Percentiles rank a stretch among this genome's conserved stretches.
These are phyloP conservation scores for Aspergillus sclerotiicarbonarius DNA, from an alignment of 495 filamentous ascomycete genomes.

Conservation along the genomic window DNA sequence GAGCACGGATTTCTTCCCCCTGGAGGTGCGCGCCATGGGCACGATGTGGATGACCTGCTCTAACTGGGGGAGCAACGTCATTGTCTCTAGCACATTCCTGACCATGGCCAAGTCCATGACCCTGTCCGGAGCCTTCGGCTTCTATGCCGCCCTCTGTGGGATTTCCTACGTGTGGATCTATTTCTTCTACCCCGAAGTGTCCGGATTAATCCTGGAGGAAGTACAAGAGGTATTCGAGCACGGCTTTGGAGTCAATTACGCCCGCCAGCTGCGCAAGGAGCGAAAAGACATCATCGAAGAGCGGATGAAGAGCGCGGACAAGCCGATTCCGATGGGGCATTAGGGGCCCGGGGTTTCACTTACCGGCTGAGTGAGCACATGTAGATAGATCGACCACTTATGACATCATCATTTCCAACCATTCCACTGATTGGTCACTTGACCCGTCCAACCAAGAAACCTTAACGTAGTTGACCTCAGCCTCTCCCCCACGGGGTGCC, in stretches of 20 bases:
- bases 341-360: background rate
- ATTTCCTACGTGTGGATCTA: conserved; percentile 45
- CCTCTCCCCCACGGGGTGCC: too few relatives aligned
- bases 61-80: conserved; percentile 52
- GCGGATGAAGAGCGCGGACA: conserved; percentile 6
- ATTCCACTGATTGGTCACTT: too few relatives aligned
- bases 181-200: conserved; percentile 52
- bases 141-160: conserved; percentile 50
- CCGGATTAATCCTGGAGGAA: conserved; percentile 49
- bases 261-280: conserved; percentile 34
- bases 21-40: conserved; percentile 52
- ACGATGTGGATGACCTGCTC: conserved; percentile 53
- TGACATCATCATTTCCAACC: too few relatives aligned
- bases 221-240: conserved; percentile 48
- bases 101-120: conserved; percentile 49
- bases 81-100: conserved; percentile 52
- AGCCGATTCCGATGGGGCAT: background rate
- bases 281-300: conserved; percentile 17
- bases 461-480: too few relatives aligned
- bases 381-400: too few relatives aligned
- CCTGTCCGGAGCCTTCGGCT: conserved; percentile 50
- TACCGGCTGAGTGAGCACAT: too few relatives aligned
- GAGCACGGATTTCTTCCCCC: conserved; percentile 49
- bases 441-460: too few relatives aligned
- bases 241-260: conserved; percentile 46